Evolutionary conservation across 2,329 filamentous ascomycete genomes (phyloP).

Genomic region (Furcasterigmium sp.): DNA sequence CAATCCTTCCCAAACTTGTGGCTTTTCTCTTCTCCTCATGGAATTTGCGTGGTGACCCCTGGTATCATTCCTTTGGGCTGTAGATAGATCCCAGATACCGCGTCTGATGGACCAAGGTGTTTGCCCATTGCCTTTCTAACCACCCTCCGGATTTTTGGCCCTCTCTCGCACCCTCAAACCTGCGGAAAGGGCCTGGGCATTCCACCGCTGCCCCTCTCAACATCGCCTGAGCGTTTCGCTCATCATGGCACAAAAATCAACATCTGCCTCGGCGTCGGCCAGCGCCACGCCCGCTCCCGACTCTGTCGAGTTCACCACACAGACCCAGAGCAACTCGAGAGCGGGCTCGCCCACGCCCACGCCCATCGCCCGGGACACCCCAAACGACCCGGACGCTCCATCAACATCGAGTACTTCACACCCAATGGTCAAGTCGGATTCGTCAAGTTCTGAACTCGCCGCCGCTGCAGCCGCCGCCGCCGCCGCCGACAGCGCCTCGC

Average conservation of each 20-base stretch:
- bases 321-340: slow-evolving; percentile 8
- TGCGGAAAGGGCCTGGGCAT: slow-evolving; percentile 11
- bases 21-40: neutral
- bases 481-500: slow-evolving; percentile 48
- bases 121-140: neutral
- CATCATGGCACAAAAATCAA: slow-evolving; percentile 12
- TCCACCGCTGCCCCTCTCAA: slow-evolving; percentile 7
- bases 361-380: slow-evolving; percentile 19
- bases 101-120: slow-evolving; percentile 2
- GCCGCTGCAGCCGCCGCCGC: slow-evolving; percentile 47
- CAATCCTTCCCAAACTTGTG: no score
- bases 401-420: slow-evolving; percentile 28
- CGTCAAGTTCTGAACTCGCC: slow-evolving; percentile 33
- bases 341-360: slow-evolving; percentile 5
- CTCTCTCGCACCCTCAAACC: slow-evolving; percentile 9
- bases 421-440: slow-evolving; percentile 42
- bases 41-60: neutral
- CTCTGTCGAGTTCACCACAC: slow-evolving; percentile 8
- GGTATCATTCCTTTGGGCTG: neutral
- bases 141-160: slow-evolving; percentile 5
- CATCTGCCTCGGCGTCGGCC: slow-evolving; percentile 11
- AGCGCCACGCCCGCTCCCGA: slow-evolving; percentile 12
- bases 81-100: neutral
- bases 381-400: slow-evolving; percentile 26
- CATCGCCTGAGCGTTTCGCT: no score